These are phyloP conservation scores for Aureobasidium sp. DNA, from an alignment of 2,329 filamentous ascomycete genomes.

Conservation along the genomic window DNA sequence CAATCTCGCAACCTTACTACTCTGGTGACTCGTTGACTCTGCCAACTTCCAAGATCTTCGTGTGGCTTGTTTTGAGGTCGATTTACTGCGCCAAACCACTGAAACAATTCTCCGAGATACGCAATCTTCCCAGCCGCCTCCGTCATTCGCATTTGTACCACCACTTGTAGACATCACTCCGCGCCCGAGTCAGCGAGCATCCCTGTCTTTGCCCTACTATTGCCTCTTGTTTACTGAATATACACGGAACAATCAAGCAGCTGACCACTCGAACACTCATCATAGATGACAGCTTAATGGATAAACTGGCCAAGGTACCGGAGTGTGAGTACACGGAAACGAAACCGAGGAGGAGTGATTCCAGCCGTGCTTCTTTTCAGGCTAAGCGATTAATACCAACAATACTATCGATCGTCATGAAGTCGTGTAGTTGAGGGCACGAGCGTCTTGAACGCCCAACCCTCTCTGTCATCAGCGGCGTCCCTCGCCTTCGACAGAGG, in stretches of 20 bases:
- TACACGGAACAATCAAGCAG: background rate
- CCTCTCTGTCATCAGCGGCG: background rate
- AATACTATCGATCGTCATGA: conserved; percentile 1
- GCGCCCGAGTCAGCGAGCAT: background rate
- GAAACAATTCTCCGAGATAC: conserved; percentile 8
- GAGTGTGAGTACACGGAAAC: background rate
- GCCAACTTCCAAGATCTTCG: background rate
- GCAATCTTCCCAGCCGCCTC: conserved; percentile 3
- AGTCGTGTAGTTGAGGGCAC: background rate
- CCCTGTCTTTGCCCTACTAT: background rate
- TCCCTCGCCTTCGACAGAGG: background rate
- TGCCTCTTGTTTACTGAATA: background rate
- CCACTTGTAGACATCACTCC: background rate
- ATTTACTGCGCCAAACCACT: background rate
- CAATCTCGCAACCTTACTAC: background rate
- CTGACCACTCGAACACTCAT: background rate
- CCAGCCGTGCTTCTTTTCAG: background rate
- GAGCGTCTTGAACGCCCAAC: background rate
- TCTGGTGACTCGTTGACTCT: background rate
- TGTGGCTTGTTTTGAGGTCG: conserved; percentile 2
- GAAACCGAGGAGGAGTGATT: background rate
- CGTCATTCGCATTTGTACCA: conserved; percentile 1
- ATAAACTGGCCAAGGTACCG: background rate
- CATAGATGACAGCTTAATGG: background rate
- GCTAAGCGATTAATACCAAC: background rate